Conservation (phyloP, 2,329 filamentous ascomycete species). For the Colletotrichum simmondsii region DNA sequence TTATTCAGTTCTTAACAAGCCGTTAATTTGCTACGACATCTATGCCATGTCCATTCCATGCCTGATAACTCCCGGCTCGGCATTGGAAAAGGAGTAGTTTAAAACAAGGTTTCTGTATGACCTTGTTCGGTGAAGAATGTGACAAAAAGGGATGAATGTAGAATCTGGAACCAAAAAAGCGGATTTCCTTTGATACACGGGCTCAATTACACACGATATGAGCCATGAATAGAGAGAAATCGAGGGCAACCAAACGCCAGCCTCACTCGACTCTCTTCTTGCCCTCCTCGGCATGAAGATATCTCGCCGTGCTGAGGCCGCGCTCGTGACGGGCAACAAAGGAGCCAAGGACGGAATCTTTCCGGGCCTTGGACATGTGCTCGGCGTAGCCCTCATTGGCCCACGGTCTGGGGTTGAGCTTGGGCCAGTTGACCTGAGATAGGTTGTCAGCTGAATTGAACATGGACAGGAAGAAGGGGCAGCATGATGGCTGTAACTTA, state of each 20-base stretch:
- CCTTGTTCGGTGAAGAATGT: neutral
- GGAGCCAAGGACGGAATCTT: slow-evolving; percentile 83
- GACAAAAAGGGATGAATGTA: neutral
- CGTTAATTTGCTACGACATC: slow-evolving; percentile 4
- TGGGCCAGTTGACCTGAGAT: slow-evolving; percentile 94
- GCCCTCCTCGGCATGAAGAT: slow-evolving; percentile 91
- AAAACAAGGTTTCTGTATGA: neutral
- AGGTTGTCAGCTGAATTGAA: slow-evolving; percentile 34
- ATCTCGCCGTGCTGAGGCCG: slow-evolving; percentile 83
- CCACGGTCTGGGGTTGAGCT: slow-evolving; percentile 88
- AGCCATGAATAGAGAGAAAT: neutral
- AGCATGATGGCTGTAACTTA: slow-evolving; percentile 62
- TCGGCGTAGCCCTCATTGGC: slow-evolving; percentile 91
- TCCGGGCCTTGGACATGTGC: slow-evolving; percentile 82
- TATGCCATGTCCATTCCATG: slow-evolving; percentile 2
- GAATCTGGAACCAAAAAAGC: neutral
- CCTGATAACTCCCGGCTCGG: slow-evolving; percentile 8
- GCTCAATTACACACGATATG: slow-evolving; percentile 1
- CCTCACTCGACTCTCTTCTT: slow-evolving; percentile 94
- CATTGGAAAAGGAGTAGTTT: neutral
- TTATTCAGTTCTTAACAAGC: slow-evolving; percentile 23
- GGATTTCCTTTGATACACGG: neutral
- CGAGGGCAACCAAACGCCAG: neutral
- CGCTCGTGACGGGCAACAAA: slow-evolving; percentile 82
- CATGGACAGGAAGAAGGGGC: slow-evolving; percentile 28